Evolutionary conservation across 805 yeast genomes (phyloP).

Genomic region (Kazachstania bromeliacearum): DNA sequence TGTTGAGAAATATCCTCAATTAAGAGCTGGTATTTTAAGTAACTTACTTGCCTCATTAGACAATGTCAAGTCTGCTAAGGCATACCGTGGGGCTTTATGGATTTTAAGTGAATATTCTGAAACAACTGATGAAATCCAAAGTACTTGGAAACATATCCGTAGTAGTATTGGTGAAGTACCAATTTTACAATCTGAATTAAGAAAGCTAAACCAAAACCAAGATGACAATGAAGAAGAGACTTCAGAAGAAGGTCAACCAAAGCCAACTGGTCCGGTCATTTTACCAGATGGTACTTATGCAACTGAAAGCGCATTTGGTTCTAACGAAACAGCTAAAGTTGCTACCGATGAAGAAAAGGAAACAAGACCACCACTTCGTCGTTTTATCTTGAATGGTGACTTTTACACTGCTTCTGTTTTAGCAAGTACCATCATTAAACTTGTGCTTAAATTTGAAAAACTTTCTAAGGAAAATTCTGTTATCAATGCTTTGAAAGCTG

Average conservation of each 20-base stretch:
- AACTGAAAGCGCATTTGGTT: conserved; percentile 76
- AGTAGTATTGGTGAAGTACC: conserved; percentile 85
- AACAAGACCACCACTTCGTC: conserved; percentile 67
- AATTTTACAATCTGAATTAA: conserved; percentile 64
- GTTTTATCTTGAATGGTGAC: conserved; percentile 75
- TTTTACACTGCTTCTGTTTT: conserved; percentile 84
- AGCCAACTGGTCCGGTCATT: conserved; percentile 61
- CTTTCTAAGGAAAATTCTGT: conserved; percentile 44
- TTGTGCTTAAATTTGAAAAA: conserved; percentile 65
- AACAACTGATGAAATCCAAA: conserved; percentile 62
- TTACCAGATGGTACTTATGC: conserved; percentile 99
- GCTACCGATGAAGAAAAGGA: conserved; percentile 42
- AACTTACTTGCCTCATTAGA: conserved; percentile 57
- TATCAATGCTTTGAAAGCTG: conserved; percentile 83
- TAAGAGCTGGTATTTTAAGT: conserved; percentile 54
- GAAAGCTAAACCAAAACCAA: conserved; percentile 31
- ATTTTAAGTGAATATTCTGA: conserved; percentile 85
- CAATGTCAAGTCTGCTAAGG: conserved; percentile 74
- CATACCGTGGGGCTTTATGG: conserved; percentile 92
- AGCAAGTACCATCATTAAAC: conserved; percentile 79
- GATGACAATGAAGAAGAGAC: conserved; percentile 25
- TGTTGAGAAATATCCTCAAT: conserved; percentile 79
- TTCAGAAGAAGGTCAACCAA: conserved; percentile 16
- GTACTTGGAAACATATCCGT: conserved; percentile 82
- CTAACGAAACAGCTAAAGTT: conserved; percentile 82